Base-by-base conservation (phyloP, 2,329 filamentous ascomycete genomes). In the Phymatotrichopsis omnivora region DNA sequence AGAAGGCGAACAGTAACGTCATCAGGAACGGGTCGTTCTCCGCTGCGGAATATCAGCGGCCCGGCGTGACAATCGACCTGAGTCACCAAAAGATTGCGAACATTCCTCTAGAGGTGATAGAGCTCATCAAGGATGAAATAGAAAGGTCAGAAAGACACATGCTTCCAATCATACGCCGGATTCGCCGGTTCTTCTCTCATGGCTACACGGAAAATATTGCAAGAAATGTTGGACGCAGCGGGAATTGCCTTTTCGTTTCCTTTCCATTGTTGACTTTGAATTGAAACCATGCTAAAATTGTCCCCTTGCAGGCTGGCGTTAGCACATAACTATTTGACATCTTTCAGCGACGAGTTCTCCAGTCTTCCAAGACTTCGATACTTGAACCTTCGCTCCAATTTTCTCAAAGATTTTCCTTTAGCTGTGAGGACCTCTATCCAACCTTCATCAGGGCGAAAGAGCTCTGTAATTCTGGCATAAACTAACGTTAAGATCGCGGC, bases 91-190 rank as follows among this genome's bases (percentile, higher is more conserved):
- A 65, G 45, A 69, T 72, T 49, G 63, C 60, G 25, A 63, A 64
- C 45, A 66, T 72, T 45, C 70, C 70, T 1, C 66, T 68, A 43
- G 64, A 67, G 27, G 67, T 72, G 22, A 65, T 71, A 10, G 67
- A 70, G 56, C 64, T 70, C 34, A 68, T 73, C 47, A 71, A 70
- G 56, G 64, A 70, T 56, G 69, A 72, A 53, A 69, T 73, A 34
- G 69, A 71, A 60, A 63, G 68, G 68, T 70, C 57, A 50, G 62
- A 24, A 43, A 45, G 36, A 45, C 17, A 14, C 38, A 35, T 39
- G 45, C 52, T 30, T 52, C 42, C 12, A 32, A 50, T 5, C 14
- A 34, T 44, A 22, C n/a, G n/a, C n/a, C n/a, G n/a, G n/a, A n/a
- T n/a, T n/a, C n/a, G n/a, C n/a, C n/a, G n/a, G n/a, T n/a, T n/a